Conservation (phyloP, 1,139 yeast species). For the Protomyces arabidopsidicola region DNA sequence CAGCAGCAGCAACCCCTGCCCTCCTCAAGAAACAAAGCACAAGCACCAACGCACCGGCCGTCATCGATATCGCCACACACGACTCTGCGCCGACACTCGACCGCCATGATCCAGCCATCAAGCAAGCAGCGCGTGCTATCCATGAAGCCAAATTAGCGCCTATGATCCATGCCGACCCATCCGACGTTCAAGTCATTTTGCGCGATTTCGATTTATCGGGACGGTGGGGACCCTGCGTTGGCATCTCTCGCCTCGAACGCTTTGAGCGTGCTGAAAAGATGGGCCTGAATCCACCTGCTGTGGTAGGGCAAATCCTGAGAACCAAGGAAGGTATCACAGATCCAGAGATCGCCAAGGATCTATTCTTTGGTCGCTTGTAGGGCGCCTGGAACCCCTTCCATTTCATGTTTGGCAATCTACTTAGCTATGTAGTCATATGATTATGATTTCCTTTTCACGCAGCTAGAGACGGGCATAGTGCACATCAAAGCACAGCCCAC, state of each 20-base stretch:
- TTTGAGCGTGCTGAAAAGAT: constrained; percentile 90
- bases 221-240: constrained; percentile 43
- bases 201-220: constrained; percentile 40
- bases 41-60: not conserved
- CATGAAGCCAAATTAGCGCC: constrained; percentile 9
- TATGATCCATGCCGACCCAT: constrained; percentile 27
- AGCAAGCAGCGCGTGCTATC: not conserved
- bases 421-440: not conserved
- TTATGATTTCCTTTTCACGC: not conserved
- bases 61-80: not conserved
- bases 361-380: not conserved
- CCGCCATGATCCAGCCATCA: not conserved
- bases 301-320: constrained; percentile 37
- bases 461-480: not conserved
- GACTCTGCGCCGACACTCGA: constrained; percentile 7
- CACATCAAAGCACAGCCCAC: not conserved
- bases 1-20: not conserved
- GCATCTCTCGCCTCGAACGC: constrained; percentile 45
- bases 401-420: not conserved
- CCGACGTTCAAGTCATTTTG: constrained; percentile 38
- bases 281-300: constrained; percentile 49
- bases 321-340: constrained; percentile 31
- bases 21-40: not conserved
- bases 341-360: not conserved
- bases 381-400: not conserved